Conservation (phyloP, 305 asterid genomes). For the Fraxinus paxiana region DNA sequence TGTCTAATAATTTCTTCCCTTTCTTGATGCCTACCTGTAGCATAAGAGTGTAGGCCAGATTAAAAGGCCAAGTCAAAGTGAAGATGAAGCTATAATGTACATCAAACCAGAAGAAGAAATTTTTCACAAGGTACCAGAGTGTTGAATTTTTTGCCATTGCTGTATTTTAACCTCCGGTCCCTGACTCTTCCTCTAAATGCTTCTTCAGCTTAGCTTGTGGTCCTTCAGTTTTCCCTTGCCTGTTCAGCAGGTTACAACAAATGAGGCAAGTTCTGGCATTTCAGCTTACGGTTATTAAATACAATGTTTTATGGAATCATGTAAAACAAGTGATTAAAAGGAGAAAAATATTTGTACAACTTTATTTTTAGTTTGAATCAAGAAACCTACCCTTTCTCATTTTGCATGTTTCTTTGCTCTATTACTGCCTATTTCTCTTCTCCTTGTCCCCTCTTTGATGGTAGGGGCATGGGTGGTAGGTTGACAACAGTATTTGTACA, state of each 20-base stretch:
- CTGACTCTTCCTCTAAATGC: constrained; percentile 26
- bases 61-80: constrained; percentile 31
- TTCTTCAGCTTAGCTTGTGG: constrained; percentile 83
- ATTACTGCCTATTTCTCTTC: background rate
- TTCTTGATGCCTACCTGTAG: constrained; percentile 32
- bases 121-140: constrained; percentile 49
- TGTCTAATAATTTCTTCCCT: background rate
- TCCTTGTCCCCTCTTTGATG: background rate
- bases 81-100: constrained; percentile 54
- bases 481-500: background rate
- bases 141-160: background rate
- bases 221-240: constrained; percentile 70
- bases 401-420: background rate
- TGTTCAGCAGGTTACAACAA: constrained; percentile 46
- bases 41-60: constrained; percentile 50
- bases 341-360: background rate
- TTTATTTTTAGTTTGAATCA: background rate
- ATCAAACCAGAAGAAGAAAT: constrained; percentile 74
- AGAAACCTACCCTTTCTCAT: background rate
- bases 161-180: constrained; percentile 4
- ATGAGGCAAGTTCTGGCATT: constrained; percentile 53
- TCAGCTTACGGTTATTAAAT: background rate
- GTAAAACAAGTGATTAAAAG: background rate
- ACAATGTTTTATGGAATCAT: background rate
- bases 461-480: background rate